Conservation (phyloP, 1,284 basidiomycete genomes). For the Pseudomicrostroma phylloplanum region DNA sequence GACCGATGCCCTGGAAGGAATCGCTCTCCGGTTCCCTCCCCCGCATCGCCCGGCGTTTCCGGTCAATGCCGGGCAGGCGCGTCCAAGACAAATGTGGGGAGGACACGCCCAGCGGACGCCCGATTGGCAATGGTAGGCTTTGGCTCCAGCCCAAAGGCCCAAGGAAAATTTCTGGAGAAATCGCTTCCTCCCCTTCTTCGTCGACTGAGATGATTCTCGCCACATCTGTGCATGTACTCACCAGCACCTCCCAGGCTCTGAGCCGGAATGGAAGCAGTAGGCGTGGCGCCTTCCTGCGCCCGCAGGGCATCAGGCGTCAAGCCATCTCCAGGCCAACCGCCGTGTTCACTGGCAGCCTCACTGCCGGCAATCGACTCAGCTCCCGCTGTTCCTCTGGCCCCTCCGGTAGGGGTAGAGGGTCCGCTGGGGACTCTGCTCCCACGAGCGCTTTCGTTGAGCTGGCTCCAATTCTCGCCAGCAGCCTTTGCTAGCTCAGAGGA, state of each 20-base stretch:
- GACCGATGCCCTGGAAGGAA: background rate
- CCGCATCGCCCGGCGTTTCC: too few species aligned
- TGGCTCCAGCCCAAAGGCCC: too few species aligned
- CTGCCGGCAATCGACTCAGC: background rate
- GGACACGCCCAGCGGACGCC: too few species aligned
- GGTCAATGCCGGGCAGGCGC: too few species aligned
- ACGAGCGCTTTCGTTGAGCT: constrained; percentile 9
- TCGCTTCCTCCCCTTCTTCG: background rate
- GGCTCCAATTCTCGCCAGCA: constrained; percentile 26
- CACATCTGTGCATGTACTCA: background rate
- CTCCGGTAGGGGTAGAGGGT: constrained; percentile 10
- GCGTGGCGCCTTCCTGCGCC: too few species aligned
- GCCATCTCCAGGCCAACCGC: too few species aligned
- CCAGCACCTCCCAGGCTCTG: background rate
- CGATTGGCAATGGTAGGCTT: background rate
- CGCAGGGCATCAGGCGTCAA: too few species aligned
- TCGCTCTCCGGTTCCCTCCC: too few species aligned
- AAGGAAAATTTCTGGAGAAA: background rate
- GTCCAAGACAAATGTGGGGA: too few species aligned
- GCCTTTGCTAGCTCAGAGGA: constrained; percentile 37
- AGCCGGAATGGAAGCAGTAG: background rate
- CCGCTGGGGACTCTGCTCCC: constrained; percentile 10
- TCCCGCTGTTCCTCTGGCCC: background rate
- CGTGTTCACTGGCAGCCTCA: too few species aligned
- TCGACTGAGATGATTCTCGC: background rate